Evolutionary conservation across 139 green algal genomes (phyloP).

Genomic region (Chlorella sp.): DNA sequence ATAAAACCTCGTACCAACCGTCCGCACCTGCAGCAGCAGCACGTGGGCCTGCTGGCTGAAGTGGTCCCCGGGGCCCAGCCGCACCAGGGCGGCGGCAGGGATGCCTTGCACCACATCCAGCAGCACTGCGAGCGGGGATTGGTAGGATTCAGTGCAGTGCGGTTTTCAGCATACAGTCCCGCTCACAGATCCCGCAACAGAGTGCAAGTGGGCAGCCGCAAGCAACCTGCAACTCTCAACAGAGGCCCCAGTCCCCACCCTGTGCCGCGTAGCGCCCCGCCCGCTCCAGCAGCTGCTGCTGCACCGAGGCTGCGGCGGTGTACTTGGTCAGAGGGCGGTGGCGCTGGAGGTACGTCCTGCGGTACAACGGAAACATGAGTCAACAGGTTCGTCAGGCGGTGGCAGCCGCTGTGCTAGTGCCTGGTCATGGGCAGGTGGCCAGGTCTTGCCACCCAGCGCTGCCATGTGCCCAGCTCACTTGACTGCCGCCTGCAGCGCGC

Average conservation of each 20-base stretch:
- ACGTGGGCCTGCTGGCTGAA: background rate
- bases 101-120: constrained; percentile 11
- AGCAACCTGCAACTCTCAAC: background rate
- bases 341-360: background rate
- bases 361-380: background rate
- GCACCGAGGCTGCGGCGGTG: background rate
- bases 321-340: constrained; percentile 13
- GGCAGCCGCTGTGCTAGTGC: no score
- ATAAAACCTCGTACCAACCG: no score
- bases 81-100: background rate
- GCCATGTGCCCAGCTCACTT: background rate
- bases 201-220: background rate
- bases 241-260: background rate
- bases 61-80: background rate
- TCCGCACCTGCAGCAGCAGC: constrained; percentile 1
- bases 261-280: background rate
- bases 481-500: background rate
- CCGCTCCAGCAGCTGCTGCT: background rate
- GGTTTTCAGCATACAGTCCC: no score
- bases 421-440: background rate
- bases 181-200: no score
- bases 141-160: background rate
- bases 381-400: background rate
- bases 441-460: background rate
- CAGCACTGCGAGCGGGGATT: background rate